Evolutionary conservation across 176 grass and related monocot species (phyloP), one percentile per base, ranked within the genome.

Genomic region (Zizania latifolia): DNA sequence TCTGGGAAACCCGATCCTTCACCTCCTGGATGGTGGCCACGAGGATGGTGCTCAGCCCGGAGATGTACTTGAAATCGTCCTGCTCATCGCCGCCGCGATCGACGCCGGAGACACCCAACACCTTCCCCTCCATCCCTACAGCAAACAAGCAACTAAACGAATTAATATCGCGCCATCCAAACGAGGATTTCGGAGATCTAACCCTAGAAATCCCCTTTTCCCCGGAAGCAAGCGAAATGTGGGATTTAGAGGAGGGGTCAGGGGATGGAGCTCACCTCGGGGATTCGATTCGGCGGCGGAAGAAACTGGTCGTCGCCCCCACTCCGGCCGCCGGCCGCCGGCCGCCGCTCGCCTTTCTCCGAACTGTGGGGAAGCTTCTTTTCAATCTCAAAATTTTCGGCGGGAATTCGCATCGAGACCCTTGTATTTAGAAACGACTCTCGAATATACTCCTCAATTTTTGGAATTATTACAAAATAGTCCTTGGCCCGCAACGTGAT

Each of bases 21-120:
- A 89, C 88, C 76, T 98, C 94, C 78, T 98, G 86, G 80, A 98
- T 93, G 63, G 86, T 89, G 62, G 91, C 91, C 35, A 93, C 94
- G 13, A 98, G 70, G 36, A 93, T 98, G 33, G 94, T 98, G 84
- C 91, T 98, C 55, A 98, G 63, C 32, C 82, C 84, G 37, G 78
- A 88, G 66, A 94, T 68, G 84, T 81, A 90, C 65, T 90, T 86
- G 39, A 92, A 85, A 76, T 92, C 86, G 39, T 89, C 89, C 34
- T n/a, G 5, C 67, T 34, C 50, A 0, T n/a, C 79, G 58, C 12
- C 78, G 15, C 54, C 63, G 36, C 28, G 57, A 23, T 46, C 64
- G 22, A n/a, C 31, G 31, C 4, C 17, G 13, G 43, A 19, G 43
- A 76, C 12, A 65, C 33, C 23, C 37, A 27, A 17, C 46, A 1